Evolutionary conservation across 148 eudicot species (phyloP).

Genomic region (Rhododendron ferrugineum): DNA sequence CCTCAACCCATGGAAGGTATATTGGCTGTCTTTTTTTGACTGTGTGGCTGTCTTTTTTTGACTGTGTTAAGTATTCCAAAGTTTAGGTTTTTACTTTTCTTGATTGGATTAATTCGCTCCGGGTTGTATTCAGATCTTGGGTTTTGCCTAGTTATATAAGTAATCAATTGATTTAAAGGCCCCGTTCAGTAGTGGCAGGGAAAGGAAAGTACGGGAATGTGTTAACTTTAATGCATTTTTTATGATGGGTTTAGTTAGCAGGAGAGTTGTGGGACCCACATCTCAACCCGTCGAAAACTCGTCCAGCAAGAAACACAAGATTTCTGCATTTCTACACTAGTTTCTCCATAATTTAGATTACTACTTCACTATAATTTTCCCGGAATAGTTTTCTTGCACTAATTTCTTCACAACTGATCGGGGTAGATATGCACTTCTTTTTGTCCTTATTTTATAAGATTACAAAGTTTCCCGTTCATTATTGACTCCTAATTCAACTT

Average conservation of each 20-base stretch:
- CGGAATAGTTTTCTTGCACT: not conserved
- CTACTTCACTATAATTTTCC: not conserved
- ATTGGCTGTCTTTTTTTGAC: not conserved
- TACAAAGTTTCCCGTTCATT: not conserved
- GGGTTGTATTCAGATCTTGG: not conserved
- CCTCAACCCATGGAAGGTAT: slow-evolving; percentile 28
- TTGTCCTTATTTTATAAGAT: not conserved
- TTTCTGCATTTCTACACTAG: not conserved
- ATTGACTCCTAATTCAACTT: not conserved
- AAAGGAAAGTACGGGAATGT: not conserved
- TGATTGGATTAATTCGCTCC: not conserved
- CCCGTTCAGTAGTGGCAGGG: not conserved
- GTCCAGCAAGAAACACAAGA: not conserved
- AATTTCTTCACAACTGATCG: not conserved
- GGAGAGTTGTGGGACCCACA: not conserved
- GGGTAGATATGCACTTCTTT: not conserved
- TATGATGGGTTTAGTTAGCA: not conserved
- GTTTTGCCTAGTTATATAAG: not conserved
- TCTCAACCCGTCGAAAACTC: not conserved
- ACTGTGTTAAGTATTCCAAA: not conserved
- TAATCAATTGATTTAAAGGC: not conserved
- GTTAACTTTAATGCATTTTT: too few relatives aligned
- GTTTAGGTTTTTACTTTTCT: not conserved
- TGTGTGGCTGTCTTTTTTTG: not conserved
- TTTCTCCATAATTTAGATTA: not conserved